Percentiles rank a stretch among this genome's conserved stretches.
Evolutionary conservation across 345 rosid species (phyloP).

Genomic region (Draba incana): DNA sequence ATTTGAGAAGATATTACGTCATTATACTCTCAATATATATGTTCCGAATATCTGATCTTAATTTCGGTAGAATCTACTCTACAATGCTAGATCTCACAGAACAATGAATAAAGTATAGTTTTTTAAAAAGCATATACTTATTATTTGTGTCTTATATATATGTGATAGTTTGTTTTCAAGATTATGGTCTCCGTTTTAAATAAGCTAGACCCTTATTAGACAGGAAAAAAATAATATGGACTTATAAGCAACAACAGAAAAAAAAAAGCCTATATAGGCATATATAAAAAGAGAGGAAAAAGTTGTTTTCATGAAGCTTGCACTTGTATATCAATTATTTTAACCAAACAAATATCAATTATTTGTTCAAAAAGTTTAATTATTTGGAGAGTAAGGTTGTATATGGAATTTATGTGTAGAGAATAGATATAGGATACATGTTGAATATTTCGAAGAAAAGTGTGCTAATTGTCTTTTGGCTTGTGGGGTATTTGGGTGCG

Average conservation of each 20-base stretch:
- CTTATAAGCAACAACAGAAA: background rate
- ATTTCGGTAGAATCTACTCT: conserved; percentile 3
- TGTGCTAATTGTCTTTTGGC: conserved; percentile 43
- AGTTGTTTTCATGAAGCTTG: conserved; percentile 13
- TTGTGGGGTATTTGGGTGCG: conserved; percentile 48
- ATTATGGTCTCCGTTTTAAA: conserved; percentile 1
- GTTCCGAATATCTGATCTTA: background rate
- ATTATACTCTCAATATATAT: background rate
- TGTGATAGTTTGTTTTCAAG: background rate
- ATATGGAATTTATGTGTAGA: background rate
- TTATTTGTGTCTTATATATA: background rate
- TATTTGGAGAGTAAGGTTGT: conserved; percentile 19
- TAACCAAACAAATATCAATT: conserved; percentile 13
- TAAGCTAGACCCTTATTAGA: too few relatives aligned
- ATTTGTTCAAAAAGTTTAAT: background rate
- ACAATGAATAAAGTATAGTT: background rate
- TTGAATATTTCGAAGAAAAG: conserved; percentile 26
- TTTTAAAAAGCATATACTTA: too few relatives aligned
- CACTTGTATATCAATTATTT: background rate
- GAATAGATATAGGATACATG: conserved; percentile 9
- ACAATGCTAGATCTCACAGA: background rate
- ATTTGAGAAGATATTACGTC: conserved; percentile 12
- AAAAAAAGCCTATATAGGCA: too few relatives aligned
- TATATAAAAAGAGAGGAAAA: background rate
- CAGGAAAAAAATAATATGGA: background rate